Percentiles rank a stretch among this genome's conserved stretches.
phyloP scores from a whole-genome alignment of 108 stramenopile genomes.

The Nannochloropsis oceanica region DNA sequence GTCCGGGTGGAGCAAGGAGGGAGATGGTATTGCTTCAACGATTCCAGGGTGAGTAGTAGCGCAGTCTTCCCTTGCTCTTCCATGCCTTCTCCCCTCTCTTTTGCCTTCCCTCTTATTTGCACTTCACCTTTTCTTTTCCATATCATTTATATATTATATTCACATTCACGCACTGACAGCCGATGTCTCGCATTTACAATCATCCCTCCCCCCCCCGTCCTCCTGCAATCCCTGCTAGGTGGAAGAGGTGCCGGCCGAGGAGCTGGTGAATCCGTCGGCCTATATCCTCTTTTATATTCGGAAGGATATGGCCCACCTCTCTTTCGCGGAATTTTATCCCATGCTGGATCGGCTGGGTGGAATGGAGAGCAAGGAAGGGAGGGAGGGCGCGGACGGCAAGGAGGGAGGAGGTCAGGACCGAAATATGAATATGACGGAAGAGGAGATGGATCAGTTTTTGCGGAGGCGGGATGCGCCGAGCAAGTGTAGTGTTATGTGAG shows the following conservation, averaged over 20 bases:
- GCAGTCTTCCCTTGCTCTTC: background rate
- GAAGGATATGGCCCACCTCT: constrained; percentile 11
- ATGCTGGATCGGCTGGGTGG: background rate
- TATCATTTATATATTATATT: too few species aligned
- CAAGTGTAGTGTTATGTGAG: background rate
- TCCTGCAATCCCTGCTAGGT: background rate
- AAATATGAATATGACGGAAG: background rate
- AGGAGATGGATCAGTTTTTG: background rate
- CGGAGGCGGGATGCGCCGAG: background rate
- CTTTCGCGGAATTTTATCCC: constrained; percentile 14
- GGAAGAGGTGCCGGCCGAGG: constrained; percentile 10
- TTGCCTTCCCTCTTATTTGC: too few species aligned
- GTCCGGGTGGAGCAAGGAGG: constrained; percentile 7
- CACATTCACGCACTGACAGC: too few species aligned
- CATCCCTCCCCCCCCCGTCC: background rate
- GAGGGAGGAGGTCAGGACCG: background rate
- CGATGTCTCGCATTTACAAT: too few species aligned
- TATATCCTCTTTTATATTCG: constrained; percentile 40
- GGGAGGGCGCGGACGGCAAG: background rate
- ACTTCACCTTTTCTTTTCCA: too few species aligned
- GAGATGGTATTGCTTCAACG: constrained; percentile 28
- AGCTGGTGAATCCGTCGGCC: constrained; percentile 20
- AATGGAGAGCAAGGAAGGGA: background rate
- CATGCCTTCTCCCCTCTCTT: too few species aligned
- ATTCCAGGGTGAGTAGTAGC: background rate